Evolutionary conservation across 2,329 filamentous ascomycete species (phyloP).

Genomic region (Calonectria hongkongensis): DNA sequence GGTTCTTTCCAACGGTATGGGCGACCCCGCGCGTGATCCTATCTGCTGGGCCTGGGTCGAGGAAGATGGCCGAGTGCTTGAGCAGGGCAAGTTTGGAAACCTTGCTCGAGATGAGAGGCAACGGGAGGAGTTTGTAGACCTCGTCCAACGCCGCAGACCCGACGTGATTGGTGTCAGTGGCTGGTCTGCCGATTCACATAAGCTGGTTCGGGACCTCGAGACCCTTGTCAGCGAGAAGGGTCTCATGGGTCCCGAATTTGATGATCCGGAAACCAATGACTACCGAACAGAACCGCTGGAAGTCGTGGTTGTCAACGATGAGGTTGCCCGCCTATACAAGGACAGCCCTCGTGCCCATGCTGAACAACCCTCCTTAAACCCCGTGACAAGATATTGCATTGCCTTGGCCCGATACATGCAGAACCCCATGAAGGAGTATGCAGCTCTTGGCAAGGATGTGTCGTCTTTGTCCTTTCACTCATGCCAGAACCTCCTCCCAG

Average conservation of each 20-base stretch:
- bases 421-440: slow-evolving; percentile 97
- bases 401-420: slow-evolving; percentile 94
- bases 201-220: slow-evolving; percentile 87
- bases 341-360: slow-evolving; percentile 86
- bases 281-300: slow-evolving; percentile 88
- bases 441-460: slow-evolving; percentile 91
- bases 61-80: slow-evolving; percentile 91
- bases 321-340: slow-evolving; percentile 97
- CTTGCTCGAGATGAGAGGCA: slow-evolving; percentile 82
- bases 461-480: slow-evolving; percentile 91
- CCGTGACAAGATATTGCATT: slow-evolving; percentile 91
- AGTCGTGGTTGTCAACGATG: slow-evolving; percentile 94
- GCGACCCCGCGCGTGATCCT: slow-evolving; percentile 83
- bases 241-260: slow-evolving; percentile 87
- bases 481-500: slow-evolving; percentile 90
- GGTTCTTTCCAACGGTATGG: slow-evolving; percentile 89
- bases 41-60: slow-evolving; percentile 95
- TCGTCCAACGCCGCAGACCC: slow-evolving; percentile 86
- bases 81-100: slow-evolving; percentile 91
- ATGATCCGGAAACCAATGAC: slow-evolving; percentile 85
- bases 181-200: slow-evolving; percentile 90
- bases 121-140: slow-evolving; percentile 82
- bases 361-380: slow-evolving; percentile 87
- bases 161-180: slow-evolving; percentile 94
- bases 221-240: slow-evolving; percentile 86